Conservation (phyloP, 2,329 filamentous ascomycete species). For the Colletotrichum theobromicola region DNA sequence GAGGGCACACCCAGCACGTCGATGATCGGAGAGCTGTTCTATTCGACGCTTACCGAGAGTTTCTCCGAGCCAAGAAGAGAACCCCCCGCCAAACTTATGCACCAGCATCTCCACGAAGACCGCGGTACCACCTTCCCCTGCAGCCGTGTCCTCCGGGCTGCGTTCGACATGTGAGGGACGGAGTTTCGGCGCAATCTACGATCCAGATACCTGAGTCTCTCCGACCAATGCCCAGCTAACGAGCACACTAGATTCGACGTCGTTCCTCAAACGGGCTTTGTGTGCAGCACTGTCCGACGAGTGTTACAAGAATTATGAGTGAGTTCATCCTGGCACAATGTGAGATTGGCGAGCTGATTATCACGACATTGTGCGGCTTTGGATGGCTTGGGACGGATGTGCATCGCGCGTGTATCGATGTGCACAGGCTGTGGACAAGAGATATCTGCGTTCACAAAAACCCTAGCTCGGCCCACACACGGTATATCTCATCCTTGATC, state of each 20-base stretch:
- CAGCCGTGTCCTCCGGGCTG: neutral
- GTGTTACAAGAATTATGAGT: neutral
- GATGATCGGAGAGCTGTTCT: neutral
- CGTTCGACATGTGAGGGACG: neutral
- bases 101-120: neutral
- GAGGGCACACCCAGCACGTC: neutral
- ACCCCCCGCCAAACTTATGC: neutral
- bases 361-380: neutral
- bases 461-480: neutral
- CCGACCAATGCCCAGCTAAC: neutral
- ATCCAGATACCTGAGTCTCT: neutral
- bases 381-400: neutral
- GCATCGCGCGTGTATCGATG: neutral
- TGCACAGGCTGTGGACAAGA: neutral
- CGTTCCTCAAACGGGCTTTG: neutral
- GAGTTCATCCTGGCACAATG: neutral
- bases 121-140: neutral
- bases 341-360: neutral
- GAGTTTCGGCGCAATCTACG: neutral
- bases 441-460: neutral
- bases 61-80: slow-evolving; percentile 8
- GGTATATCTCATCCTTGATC: slow-evolving; percentile 24
- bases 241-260: neutral
- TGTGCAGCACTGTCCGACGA: neutral
- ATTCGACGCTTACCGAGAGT: neutral